Evolutionary conservation across 306 rosid species (phyloP), one percentile per base, ranked within the genome.

Genomic region (Castanopsis chinensis): DNA sequence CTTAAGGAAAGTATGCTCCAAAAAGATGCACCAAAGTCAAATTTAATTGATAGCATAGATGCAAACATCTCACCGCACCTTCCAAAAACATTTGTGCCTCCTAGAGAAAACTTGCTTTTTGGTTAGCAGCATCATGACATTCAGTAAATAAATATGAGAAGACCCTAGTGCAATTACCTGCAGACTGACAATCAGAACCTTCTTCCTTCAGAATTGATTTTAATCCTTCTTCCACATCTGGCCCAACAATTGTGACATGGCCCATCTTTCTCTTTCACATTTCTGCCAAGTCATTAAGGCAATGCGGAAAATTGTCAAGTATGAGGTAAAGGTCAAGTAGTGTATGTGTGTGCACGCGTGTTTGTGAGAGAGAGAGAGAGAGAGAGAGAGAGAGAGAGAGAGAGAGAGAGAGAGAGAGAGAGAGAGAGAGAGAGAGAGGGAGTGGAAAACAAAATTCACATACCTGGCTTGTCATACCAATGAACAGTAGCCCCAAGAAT

Each of bases 401-500:
- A n/a, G n/a, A n/a, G n/a, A n/a, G n/a, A n/a, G n/a, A n/a, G n/a
- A n/a, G n/a, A n/a, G n/a, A n/a, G n/a, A n/a, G n/a, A n/a, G n/a
- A n/a, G n/a, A n/a, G n/a, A n/a, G n/a, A n/a, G n/a, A n/a, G n/a
- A n/a, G n/a, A n/a, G 11, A 63, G 32, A 70, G 75, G 45, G 30
- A 13, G 14, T 76, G 35, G 51, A 52, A 77, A 74, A 45, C 27
- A 82, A 76, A 85, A 80, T 32, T 82, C 83, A 65, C 52, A 45
- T 45, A 91, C 99, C 99, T 83, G 98, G 93, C 76, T 95, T 93
- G 69, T 93, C 91, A 79, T 95, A 95, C 99, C 99, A 95, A 91
- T 93, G 98, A 78, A 95, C 90, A 79, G 90, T 75, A 25, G 97
- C 96, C 60, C 97, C 91, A 20, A 92, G 87, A 77, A 87, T 79